Conservation (phyloP, 352 stramenopile species). For the Pythium biforme region DNA sequence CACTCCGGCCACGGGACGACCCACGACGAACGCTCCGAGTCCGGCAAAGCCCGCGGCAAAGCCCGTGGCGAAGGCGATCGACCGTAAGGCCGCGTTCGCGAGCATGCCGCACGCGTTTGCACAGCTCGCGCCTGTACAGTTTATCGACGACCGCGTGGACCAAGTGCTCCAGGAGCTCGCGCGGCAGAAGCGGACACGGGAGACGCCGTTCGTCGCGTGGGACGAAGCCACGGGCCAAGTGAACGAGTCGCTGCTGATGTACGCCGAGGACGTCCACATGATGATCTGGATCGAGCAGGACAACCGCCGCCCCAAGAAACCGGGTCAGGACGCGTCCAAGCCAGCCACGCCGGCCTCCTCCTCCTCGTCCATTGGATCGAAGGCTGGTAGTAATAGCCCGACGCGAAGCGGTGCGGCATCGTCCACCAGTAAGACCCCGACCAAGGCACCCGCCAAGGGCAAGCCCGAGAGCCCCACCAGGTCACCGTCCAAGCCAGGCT, state of each 20-base stretch:
- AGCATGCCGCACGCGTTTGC: constrained; percentile 41
- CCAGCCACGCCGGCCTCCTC: constrained; percentile 5
- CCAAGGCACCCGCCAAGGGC: constrained; percentile 16
- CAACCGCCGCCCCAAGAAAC: constrained; percentile 55
- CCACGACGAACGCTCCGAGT: constrained; percentile 13
- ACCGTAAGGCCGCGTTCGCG: constrained; percentile 33
- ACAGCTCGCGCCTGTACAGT: constrained; percentile 32
- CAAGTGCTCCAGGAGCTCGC: constrained; percentile 42
- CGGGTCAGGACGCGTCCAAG: constrained; percentile 14
- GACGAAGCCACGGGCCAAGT: constrained; percentile 44
- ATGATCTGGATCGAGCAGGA: constrained; percentile 56
- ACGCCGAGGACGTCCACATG: constrained; percentile 55
- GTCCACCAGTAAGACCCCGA: constrained; percentile 9
- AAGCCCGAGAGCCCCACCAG: constrained; percentile 24
- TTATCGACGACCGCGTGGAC: constrained; percentile 46
- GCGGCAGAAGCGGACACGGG: constrained; percentile 33
- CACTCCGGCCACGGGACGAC: neutral
- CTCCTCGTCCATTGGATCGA: neutral
- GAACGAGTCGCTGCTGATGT: constrained; percentile 66
- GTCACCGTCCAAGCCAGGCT: constrained; percentile 5
- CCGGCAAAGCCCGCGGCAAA: constrained; percentile 12
- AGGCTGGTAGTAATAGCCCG: constrained; percentile 12
- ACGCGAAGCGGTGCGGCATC: neutral
- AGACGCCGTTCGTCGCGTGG: constrained; percentile 44
- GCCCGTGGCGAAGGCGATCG: constrained; percentile 8